Conservation (phyloP, 1,284 basidiomycete genomes). For the Microbotryum intermedium region DNA sequence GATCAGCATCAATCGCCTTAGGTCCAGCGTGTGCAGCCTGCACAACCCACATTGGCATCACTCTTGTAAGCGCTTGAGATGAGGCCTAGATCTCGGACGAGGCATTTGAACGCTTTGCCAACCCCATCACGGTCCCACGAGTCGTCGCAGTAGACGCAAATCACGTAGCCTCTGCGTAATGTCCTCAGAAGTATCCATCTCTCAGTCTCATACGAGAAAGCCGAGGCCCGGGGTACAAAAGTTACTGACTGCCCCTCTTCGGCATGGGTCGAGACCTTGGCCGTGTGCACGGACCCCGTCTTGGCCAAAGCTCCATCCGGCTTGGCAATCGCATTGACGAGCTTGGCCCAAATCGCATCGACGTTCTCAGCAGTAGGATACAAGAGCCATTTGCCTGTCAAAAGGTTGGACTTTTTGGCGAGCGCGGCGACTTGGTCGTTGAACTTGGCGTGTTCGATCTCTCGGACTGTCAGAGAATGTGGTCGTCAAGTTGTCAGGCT, state of each 20-base stretch:
- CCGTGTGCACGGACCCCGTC: slow-evolving; percentile 6
- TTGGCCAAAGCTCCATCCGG: slow-evolving; percentile 24
- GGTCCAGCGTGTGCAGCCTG: no score
- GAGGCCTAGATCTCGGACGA: slow-evolving; percentile 20
- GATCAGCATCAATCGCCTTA: no score
- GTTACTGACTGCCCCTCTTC: background rate
- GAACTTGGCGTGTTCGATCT: slow-evolving; percentile 11
- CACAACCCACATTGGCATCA: background rate
- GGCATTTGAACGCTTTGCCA: slow-evolving; percentile 13
- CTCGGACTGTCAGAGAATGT: slow-evolving; percentile 16
- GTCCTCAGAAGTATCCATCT: background rate
- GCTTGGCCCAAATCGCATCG: slow-evolving; percentile 25
- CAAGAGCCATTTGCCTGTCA: slow-evolving; percentile 30
- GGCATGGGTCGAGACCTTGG: slow-evolving; percentile 13
- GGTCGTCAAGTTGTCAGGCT: no score
- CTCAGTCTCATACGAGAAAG: background rate
- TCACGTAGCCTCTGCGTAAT: slow-evolving; percentile 5
- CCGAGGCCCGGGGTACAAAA: background rate
- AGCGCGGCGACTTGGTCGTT: slow-evolving; percentile 11
- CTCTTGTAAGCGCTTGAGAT: slow-evolving; percentile 15
- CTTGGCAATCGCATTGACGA: slow-evolving; percentile 24
- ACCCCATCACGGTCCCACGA: slow-evolving; percentile 25
- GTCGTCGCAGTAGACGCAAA: slow-evolving; percentile 31
- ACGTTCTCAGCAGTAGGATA: slow-evolving; percentile 20
- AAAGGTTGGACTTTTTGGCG: slow-evolving; percentile 19